phyloP scores from a whole-genome alignment of 2,329 filamentous ascomycete species.

The Thielaviopsis cerberus region DNA sequence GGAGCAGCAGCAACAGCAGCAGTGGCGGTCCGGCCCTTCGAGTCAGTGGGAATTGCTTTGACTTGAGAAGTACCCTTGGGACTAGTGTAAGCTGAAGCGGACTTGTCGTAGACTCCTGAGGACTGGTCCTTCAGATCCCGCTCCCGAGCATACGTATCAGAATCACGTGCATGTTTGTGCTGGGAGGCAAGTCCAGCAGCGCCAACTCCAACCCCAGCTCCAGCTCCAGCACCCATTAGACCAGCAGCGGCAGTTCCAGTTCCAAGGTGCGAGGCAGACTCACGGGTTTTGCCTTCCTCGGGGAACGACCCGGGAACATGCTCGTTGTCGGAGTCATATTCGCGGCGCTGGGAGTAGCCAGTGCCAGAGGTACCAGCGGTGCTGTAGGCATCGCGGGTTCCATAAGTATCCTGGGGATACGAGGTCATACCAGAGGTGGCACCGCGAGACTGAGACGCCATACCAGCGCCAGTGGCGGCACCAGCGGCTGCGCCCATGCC shows the following conservation, averaged over 20 bases:
- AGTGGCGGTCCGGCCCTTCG: neutral
- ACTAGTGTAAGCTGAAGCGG: neutral
- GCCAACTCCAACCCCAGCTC: neutral
- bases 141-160: neutral
- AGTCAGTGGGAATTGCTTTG: neutral
- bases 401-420: neutral
- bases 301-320: constrained; percentile 8
- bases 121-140: neutral
- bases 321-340: neutral
- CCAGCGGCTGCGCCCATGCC: neutral
- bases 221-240: neutral
- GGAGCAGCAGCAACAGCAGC: neutral
- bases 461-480: neutral
- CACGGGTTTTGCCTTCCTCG: neutral
- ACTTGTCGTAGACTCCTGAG: neutral
- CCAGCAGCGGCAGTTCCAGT: constrained; percentile 1
- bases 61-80: neutral
- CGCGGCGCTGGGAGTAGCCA: neutral
- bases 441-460: neutral
- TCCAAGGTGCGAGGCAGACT: neutral
- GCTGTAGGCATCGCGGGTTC: neutral
- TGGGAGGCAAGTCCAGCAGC: neutral
- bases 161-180: neutral
- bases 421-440: neutral
- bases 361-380: neutral